Evolutionary conservation across 257 asterid genomes (phyloP).

Genomic region (Cynanchum wilfordii): DNA sequence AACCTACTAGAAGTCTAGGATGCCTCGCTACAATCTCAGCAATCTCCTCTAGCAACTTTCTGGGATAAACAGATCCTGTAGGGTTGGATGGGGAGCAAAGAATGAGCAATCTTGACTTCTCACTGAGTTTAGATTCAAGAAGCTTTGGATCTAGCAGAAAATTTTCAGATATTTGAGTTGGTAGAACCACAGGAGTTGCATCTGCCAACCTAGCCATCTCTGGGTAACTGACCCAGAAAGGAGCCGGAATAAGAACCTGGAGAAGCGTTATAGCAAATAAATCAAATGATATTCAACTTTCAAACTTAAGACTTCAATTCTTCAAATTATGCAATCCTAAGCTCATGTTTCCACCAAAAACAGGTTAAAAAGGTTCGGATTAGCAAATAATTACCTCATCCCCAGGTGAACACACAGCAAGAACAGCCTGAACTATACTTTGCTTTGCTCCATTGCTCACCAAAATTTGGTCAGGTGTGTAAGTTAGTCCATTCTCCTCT

Average conservation of each 20-base stretch:
- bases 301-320: not conserved
- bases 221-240: slow-evolving; percentile 99
- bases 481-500: slow-evolving; percentile 89
- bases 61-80: slow-evolving; percentile 94
- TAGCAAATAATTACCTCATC: slow-evolving; percentile 62
- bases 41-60: slow-evolving; percentile 74
- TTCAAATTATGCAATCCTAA: not conserved
- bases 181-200: slow-evolving; percentile 83
- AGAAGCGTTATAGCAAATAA: slow-evolving; percentile 10
- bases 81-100: slow-evolving; percentile 99
- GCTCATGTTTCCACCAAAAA: not conserved
- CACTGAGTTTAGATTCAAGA: slow-evolving; percentile 72
- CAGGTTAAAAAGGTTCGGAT: not conserved
- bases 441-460: slow-evolving; percentile 98
- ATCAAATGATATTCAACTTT: not conserved
- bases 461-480: slow-evolving; percentile 82
- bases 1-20: slow-evolving; percentile 86
- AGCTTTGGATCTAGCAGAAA: slow-evolving; percentile 77
- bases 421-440: slow-evolving; percentile 82
- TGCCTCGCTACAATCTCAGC: slow-evolving; percentile 80
- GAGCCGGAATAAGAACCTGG: slow-evolving; percentile 95
- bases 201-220: slow-evolving; percentile 97
- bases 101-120: slow-evolving; percentile 83
- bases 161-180: slow-evolving; percentile 66
- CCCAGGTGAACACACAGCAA: slow-evolving; percentile 97